Evolutionary conservation across 2,329 filamentous ascomycete genomes (phyloP), one percentile per base, ranked within the genome.

Genomic region (Aureobasidium zeae): DNA sequence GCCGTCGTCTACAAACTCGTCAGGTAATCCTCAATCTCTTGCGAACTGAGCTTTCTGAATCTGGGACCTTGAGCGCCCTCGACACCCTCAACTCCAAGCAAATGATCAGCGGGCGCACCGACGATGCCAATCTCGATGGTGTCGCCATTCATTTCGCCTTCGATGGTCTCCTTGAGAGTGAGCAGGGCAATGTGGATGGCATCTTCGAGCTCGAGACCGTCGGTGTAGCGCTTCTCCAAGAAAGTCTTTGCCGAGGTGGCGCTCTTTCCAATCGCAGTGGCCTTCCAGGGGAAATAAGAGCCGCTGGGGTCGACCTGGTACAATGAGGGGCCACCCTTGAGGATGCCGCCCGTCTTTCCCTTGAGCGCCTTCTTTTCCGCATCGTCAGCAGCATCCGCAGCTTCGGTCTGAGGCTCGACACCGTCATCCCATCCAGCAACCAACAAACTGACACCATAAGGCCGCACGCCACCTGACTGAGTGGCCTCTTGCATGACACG

Each of bases 281-380:
- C 91, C 74, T 98, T 98, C 91, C 91, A 98, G 3, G 91, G 91
- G 65, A 95, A 98, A 65, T 98, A 98, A 64, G 86, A 94, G 55
- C 91, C 91, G 52, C 86, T 94, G n/a, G 91, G 91, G 63, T 98
- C 91, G 55, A 98, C 91, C 70, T 98, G 89, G 70, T 98, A 98
- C 61, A 98, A 70, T 75, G 93, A 95, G 35, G 91, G 91, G 5
- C 91, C 89, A 39, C 91, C 89, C 72, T 95, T 96, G 56, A 91
- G 73, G 55, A 94, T 91, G 36, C 91, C 91, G 20, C 89, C 91
- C 17, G 91, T 96, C 77, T 96, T 94, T 55, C 83, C 82, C 43
- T 76, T 77, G 20, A 71, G 67, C 71, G 86, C 84, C 65, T 83
- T 78, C 63, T 78, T 76, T 51, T 77, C 78, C 15, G 70, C 70